phyloP scores from a whole-genome alignment of 1,139 yeast species.

The Hyphopichia fennica region DNA sequence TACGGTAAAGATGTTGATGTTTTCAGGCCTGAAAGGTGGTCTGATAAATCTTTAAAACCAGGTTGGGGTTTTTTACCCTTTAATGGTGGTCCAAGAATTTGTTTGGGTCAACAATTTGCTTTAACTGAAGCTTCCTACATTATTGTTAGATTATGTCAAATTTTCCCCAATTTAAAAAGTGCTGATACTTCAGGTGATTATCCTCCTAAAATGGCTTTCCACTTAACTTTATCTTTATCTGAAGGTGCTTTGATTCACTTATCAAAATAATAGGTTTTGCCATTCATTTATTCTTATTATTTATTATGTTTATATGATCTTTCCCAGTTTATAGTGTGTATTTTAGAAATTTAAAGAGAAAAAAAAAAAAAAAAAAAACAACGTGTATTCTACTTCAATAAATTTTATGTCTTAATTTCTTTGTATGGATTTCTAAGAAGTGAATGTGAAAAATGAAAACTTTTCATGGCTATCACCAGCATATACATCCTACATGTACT shows the following conservation, averaged over 20 bases:
- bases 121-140: conserved; percentile 43
- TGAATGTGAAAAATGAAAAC: no score
- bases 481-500: no score
- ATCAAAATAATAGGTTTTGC: not conserved
- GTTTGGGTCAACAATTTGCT: conserved; percentile 49
- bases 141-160: conserved; percentile 21
- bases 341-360: no score
- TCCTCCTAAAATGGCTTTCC: conserved; percentile 32
- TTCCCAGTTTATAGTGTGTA: no score
- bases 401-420: no score
- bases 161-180: conserved; percentile 20
- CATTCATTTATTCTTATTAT: not conserved
- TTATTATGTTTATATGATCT: not conserved
- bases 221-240: conserved; percentile 29
- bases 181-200: conserved; percentile 21
- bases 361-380: no score
- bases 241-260: conserved; percentile 22
- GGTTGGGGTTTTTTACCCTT: conserved; percentile 48
- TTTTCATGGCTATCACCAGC: no score
- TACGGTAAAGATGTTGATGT: conserved; percentile 51
- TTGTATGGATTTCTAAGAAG: no score
- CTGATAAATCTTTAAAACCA: conserved; percentile 30
- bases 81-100: conserved; percentile 46
- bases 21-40: conserved; percentile 56
- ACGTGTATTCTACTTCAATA: no score